phyloP scores from a whole-genome alignment of 2,329 filamentous ascomycete species.

The Trichoderma semiorbis region DNA sequence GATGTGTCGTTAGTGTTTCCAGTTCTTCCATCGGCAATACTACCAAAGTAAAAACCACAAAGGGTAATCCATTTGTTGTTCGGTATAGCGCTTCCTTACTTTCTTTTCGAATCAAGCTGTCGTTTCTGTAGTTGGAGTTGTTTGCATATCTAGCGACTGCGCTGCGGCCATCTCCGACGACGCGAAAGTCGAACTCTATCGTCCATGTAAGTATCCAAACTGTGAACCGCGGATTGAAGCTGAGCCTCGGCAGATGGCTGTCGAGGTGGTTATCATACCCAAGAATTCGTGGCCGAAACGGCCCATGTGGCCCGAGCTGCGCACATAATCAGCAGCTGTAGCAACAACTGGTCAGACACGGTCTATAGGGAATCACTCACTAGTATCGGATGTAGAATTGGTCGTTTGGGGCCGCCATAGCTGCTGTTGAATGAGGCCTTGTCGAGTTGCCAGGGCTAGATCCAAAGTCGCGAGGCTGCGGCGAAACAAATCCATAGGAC shows the following conservation, averaged over 20 bases:
- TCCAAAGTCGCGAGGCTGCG: constrained; percentile 17
- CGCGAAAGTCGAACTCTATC: constrained; percentile 92
- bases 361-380: constrained; percentile 45
- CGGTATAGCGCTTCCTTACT: constrained; percentile 58
- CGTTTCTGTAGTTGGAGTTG: constrained; percentile 99
- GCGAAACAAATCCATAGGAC: neutral
- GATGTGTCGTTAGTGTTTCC: neutral
- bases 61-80: neutral
- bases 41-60: neutral
- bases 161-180: constrained; percentile 86
- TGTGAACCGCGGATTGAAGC: too few relatives aligned
- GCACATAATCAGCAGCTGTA: constrained; percentile 18
- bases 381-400: constrained; percentile 97
- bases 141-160: constrained; percentile 96
- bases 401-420: constrained; percentile 67
- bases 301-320: constrained; percentile 92
- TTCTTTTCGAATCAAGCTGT: constrained; percentile 98
- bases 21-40: neutral
- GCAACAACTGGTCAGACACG: neutral
- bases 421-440: constrained; percentile 25
- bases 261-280: constrained; percentile 49
- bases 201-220: neutral
- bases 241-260: neutral
- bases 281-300: constrained; percentile 98
- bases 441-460: neutral